Percentiles rank a stretch among this genome's conserved stretches.
Conservation (phyloP, 2,329 filamentous ascomycete species). For the Pseudogymnoascus sp. region DNA sequence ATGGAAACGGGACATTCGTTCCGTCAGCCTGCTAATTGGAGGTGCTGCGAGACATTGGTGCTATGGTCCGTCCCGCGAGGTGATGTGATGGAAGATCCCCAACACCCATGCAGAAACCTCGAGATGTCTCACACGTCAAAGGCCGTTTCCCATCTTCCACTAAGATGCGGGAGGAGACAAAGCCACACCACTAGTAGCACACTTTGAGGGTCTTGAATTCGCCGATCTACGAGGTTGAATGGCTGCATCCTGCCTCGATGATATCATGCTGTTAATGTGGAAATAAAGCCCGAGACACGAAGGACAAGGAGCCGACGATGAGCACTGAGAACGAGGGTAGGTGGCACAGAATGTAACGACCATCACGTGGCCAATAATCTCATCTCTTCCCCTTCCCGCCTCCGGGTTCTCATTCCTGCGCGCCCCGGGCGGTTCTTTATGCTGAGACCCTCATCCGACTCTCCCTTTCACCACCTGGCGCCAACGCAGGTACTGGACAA, state of each 20-base stretch:
- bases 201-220: not conserved
- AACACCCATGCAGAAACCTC: not conserved
- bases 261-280: not conserved
- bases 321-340: not conserved
- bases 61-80: not conserved
- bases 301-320: not conserved
- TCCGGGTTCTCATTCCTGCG: slow-evolving; percentile 3
- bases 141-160: not conserved
- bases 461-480: not conserved
- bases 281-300: not conserved
- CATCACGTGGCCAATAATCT: not conserved
- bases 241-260: not conserved
- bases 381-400: not conserved
- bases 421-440: slow-evolving; percentile 6
- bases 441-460: not conserved
- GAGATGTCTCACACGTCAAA: slow-evolving; percentile 1
- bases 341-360: slow-evolving; percentile 1
- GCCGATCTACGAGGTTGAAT: not conserved
- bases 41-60: not conserved
- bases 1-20: not conserved
- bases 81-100: slow-evolving; percentile 1
- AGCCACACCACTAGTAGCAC: not conserved
- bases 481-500: slow-evolving; percentile 4
- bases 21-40: not conserved
- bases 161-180: not conserved